Evolutionary conservation across 78 protist species (phyloP).

Genomic region (Tieghemostelium lacteum): DNA sequence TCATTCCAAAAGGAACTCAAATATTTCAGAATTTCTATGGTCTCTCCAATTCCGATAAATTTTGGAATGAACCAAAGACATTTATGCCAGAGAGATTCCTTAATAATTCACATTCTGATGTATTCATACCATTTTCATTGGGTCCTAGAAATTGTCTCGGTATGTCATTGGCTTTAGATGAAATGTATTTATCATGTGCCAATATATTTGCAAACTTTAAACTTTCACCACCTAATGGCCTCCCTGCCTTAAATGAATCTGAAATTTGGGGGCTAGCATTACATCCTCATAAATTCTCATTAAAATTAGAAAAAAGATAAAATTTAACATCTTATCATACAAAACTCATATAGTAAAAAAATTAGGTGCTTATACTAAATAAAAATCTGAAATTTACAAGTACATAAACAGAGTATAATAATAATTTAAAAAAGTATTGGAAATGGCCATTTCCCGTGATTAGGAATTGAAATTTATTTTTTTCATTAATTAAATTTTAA

Average conservation of each 20-base stretch:
- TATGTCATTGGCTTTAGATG: constrained; percentile 26
- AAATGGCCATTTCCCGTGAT: no score
- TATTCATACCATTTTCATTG: constrained; percentile 27
- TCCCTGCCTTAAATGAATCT: constrained; percentile 1
- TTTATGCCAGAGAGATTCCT: constrained; percentile 28
- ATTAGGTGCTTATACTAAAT: no score
- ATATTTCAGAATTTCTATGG: neutral
- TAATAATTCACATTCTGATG: neutral
- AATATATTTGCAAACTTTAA: constrained; percentile 23
- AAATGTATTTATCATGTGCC: constrained; percentile 16
- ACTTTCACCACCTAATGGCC: neutral
- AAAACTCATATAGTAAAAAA: no score
- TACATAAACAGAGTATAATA: no score
- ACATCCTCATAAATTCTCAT: constrained; percentile 8
- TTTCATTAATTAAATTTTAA: no score
- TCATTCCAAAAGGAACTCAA: constrained; percentile 29
- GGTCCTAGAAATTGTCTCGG: constrained; percentile 65
- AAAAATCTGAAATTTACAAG: no score
- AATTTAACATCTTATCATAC: neutral
- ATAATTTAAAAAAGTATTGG: no score
- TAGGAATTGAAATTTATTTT: no score
- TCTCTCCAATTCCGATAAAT: neutral
- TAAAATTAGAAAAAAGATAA: constrained; percentile 3
- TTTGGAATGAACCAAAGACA: constrained; percentile 18
- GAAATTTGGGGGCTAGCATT: constrained; percentile 23